A percentile compares a stretch with the other conserved stretches of the same genome.
Conservation (phyloP, 305 asterid species). For the Fraxinus xanthoxyloides region DNA sequence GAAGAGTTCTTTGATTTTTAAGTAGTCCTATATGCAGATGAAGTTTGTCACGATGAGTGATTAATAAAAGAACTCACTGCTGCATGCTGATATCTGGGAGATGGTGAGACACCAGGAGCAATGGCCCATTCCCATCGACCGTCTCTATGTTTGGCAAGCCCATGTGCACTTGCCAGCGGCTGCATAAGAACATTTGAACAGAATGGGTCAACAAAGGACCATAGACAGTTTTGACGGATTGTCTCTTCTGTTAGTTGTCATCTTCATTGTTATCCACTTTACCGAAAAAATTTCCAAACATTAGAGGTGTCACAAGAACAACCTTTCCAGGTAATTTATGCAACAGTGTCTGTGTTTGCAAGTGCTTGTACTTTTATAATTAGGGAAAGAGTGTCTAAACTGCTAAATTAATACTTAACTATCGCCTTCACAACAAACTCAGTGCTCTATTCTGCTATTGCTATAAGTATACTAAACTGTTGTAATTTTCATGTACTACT, state of each 20-base stretch:
- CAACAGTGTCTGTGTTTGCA: neutral
- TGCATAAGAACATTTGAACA: slow-evolving; percentile 34
- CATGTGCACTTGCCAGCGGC: slow-evolving; percentile 98
- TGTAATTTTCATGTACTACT: neutral
- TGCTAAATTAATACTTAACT: neutral
- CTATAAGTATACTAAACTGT: neutral
- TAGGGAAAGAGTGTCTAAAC: neutral
- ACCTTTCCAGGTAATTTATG: neutral
- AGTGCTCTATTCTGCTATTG: neutral
- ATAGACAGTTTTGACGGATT: neutral
- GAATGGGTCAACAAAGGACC: slow-evolving; percentile 9
- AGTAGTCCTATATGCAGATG: neutral
- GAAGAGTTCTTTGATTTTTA: neutral
- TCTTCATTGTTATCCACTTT: neutral
- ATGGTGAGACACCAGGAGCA: slow-evolving; percentile 99
- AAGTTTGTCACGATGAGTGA: neutral
- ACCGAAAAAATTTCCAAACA: slow-evolving; percentile 6
- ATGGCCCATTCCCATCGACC: slow-evolving; percentile 99
- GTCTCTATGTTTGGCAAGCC: slow-evolving; percentile 98
- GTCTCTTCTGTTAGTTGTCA: slow-evolving; percentile 3
- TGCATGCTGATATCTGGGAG: slow-evolving; percentile 95
- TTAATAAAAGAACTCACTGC: slow-evolving; percentile 56
- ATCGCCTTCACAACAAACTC: neutral
- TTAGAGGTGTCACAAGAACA: neutral
- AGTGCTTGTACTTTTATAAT: neutral